These are phyloP conservation scores for Myriangium duriaei DNA, from an alignment of 2,329 filamentous ascomycete genomes.

Conservation along the genomic window DNA sequence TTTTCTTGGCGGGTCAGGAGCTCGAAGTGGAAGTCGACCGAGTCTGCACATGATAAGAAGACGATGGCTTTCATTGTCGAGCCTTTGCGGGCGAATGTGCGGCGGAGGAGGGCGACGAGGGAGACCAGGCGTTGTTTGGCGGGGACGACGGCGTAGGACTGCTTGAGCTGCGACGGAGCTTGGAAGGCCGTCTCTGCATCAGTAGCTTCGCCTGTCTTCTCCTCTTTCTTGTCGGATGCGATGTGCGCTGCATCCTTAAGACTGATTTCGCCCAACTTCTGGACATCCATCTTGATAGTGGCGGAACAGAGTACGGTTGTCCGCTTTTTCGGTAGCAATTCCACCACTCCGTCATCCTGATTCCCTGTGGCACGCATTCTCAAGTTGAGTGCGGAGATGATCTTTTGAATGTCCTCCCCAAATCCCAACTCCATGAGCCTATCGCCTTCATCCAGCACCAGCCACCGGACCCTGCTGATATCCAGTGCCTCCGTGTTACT, in stretches of 20 bases:
- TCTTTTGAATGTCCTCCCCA: constrained; percentile 81
- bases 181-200: constrained; percentile 50
- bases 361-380: constrained; percentile 50
- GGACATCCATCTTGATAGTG: constrained; percentile 95
- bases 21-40: constrained; percentile 92
- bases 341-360: constrained; percentile 43
- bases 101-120: constrained; percentile 69
- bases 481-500: constrained; percentile 84
- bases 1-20: constrained; percentile 45
- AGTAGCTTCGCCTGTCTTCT: constrained; percentile 31
- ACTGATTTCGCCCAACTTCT: constrained; percentile 86
- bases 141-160: constrained; percentile 76
- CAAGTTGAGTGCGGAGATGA: constrained; percentile 66
- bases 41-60: constrained; percentile 94
- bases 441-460: constrained; percentile 92
- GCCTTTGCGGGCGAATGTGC: constrained; percentile 75
- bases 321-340: constrained; percentile 58
- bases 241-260: constrained; percentile 86
- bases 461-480: constrained; percentile 79
- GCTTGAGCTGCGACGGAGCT: constrained; percentile 85
- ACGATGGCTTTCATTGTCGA: constrained; percentile 94
- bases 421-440: constrained; percentile 98
- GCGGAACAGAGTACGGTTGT: constrained; percentile 89
- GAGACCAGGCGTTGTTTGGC: constrained; percentile 86
- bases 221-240: constrained; percentile 44